These are phyloP conservation scores for Zancudomyces culisetae DNA, from an alignment of 371 early-diverging fungal genomes.

Conservation along the genomic window DNA sequence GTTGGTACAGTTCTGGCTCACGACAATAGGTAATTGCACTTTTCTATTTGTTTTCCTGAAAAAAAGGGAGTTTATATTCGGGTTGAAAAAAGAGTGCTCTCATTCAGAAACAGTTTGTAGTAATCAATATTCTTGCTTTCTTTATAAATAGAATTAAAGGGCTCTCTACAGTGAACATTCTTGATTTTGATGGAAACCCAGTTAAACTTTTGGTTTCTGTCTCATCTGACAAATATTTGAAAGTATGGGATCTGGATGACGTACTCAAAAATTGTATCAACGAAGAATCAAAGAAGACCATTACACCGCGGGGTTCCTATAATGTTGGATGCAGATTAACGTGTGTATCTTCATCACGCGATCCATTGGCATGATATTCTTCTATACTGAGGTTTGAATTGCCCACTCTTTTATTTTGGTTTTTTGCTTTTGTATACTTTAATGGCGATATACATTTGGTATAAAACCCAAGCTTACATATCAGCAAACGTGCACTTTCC, in stretches of 20 bases:
- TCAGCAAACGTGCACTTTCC: too few relatives aligned
- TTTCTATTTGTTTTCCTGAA: neutral
- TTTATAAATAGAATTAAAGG: slow-evolving; percentile 35
- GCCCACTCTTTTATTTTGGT: too few relatives aligned
- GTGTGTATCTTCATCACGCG: slow-evolving; percentile 27
- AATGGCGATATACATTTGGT: too few relatives aligned
- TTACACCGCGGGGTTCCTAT: slow-evolving; percentile 32
- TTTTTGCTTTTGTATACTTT: too few relatives aligned
- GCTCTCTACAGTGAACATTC: slow-evolving; percentile 20
- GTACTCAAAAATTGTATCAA: slow-evolving; percentile 10
- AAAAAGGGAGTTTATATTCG: too few relatives aligned
- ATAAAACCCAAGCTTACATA: too few relatives aligned
- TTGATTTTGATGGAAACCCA: slow-evolving; percentile 24
- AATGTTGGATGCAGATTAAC: slow-evolving; percentile 48
- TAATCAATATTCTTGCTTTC: neutral
- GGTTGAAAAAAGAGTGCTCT: too few relatives aligned
- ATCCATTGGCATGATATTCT: neutral
- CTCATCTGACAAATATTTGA: slow-evolving; percentile 53
- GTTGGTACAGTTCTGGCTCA: slow-evolving; percentile 38
- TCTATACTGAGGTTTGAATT: too few relatives aligned
- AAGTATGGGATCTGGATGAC: slow-evolving; percentile 43
- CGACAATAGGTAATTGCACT: slow-evolving; percentile 15
- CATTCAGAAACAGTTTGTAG: neutral
- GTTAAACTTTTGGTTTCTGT: slow-evolving; percentile 31
- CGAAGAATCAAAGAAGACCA: slow-evolving; percentile 8